Base-by-base conservation (phyloP, 352 stramenopile species). In the Globisporangium paddicum region DNA sequence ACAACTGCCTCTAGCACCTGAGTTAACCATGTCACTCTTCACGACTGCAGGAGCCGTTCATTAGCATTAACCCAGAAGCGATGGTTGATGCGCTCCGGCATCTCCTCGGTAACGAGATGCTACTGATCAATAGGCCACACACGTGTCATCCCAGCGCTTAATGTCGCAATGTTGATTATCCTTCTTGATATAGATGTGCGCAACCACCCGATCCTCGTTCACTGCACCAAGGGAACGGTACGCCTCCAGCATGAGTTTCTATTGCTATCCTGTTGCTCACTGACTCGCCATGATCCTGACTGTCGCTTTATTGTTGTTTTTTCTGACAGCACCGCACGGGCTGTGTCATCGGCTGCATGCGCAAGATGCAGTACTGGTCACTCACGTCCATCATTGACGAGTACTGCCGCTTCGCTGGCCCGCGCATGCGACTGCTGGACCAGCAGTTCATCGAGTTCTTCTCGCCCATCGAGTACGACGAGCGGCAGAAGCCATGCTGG, bases 371-470 rank as follows among this genome's bases (percentile, higher is more conserved):
- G 61, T 80, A 90, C 60, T 95, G 86, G 86, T 92, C 78, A 47
- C 68, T 93, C 16, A 90, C 83, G 48, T 92, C 83, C 37, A 95
- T 95, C 58, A 89, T 93, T 50, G 79, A 93, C 65, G 86, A 95
- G 71, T 95, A 95, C 69, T 90, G 83, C 28, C 82, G 86, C 55
- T 95, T 94, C 51, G 86, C 87, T 13, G 82, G 77, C 1, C 86
- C 86, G 14, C 83, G 87, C 53, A 90, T 92, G 77, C 86, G 87
- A 18, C 69, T 96, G 14, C 68, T 92, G 19, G 83, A 95, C 57
- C 84, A 96, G 62, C 84, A 94, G 58, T 94, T 96, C 49, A 96
- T 96, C 68, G 87, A 94, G 77, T 94, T 92, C 63, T 94, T 94
- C 59, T 87, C 73, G 34, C 78, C 82, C 19, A 89, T 90, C 63